Evolutionary conservation across 2,329 filamentous ascomycete species (phyloP), one percentile per base, ranked within the genome.

Genomic region (Thielaviopsis populi): DNA sequence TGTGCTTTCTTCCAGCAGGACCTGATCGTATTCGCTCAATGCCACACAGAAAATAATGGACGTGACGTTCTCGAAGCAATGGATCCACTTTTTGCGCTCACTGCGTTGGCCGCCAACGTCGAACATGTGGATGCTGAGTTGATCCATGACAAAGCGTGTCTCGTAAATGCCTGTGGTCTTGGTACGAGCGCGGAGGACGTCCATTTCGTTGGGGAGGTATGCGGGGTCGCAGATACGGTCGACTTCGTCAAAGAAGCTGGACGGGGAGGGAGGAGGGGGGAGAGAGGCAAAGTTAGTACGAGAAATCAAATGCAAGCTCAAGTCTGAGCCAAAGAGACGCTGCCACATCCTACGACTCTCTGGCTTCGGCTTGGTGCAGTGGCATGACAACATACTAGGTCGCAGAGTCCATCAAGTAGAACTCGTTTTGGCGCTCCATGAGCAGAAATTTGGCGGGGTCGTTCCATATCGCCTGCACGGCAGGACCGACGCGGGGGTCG

Each of bases 91-190:
- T 80, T 99, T 99, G 67, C 94, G 84, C 76, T 99, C 94, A 74
- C 92, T 97, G 72, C 94, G 81, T 76, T 99, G 94, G 27, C 94
- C 94, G 67, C 94, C 94, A 3, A 99, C 94, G 74, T 99, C 94
- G 73, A 99, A 99, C 94, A 99, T 99, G 78, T 99, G 94, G 77
- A 99, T 99, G 76, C 91, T 97, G 67, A 99, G 80, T 72, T 96
- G 92, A 42, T 92, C 94, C 94, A 99, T 99, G 69, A 94, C 91
- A 73, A 99, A 99, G 69, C 94, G 84, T 60, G 94, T 99, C 75
- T 99, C 94, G 77, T 99, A 99, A 70, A 99, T 99, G 79, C 94
- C 94, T 0, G 94, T 99, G 0, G 94, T 99, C 76, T 99, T 99
- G 46, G 94, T 97, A 81, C 94, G 82, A 68, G 94, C 94, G 73